These are phyloP conservation scores for barley (Hordeum vulgare) DNA, from an alignment of 176 grass and related monocot species.

Conservation along the genomic window DNA sequence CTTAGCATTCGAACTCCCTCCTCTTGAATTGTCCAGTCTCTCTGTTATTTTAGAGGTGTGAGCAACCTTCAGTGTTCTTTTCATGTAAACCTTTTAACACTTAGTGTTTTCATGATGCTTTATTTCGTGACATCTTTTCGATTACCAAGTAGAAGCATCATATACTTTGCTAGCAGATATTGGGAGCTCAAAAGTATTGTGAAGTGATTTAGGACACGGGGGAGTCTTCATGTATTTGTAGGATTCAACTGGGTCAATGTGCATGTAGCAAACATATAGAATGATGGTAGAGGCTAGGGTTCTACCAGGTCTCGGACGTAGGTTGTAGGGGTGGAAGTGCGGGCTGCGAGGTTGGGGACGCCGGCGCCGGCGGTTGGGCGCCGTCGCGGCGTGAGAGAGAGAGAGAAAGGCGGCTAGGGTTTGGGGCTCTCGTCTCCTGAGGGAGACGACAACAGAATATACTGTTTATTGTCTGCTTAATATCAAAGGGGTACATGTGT, in stretches of 20 bases:
- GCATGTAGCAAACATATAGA: neutral
- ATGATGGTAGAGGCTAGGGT: too few relatives aligned
- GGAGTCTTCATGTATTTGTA: neutral
- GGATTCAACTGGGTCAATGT: constrained; percentile 9
- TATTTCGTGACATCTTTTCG: neutral
- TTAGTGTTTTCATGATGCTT: constrained; percentile 4
- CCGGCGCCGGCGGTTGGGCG: too few relatives aligned
- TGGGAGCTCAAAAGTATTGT: neutral
- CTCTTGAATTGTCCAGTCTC: constrained; percentile 67
- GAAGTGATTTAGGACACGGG: neutral
- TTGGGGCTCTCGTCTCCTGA: too few relatives aligned
- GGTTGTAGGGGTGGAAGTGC: too few relatives aligned
- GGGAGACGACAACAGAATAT: too few relatives aligned
- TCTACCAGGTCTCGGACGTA: too few relatives aligned
- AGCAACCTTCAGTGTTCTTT: constrained; percentile 5
- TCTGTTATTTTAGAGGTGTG: constrained; percentile 72
- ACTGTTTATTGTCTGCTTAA: too few relatives aligned
- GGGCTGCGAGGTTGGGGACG: too few relatives aligned
- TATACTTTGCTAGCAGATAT: constrained; percentile 1
- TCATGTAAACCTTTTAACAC: constrained; percentile 4
- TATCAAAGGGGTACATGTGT: too few relatives aligned
- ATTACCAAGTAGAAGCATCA: neutral
- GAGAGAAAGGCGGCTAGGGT: too few relatives aligned
- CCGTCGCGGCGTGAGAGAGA: too few relatives aligned
- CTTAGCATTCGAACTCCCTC: constrained; percentile 57